phyloP scores from a whole-genome alignment of 106 monocot species.

The Dioscorea zingiberensis region DNA sequence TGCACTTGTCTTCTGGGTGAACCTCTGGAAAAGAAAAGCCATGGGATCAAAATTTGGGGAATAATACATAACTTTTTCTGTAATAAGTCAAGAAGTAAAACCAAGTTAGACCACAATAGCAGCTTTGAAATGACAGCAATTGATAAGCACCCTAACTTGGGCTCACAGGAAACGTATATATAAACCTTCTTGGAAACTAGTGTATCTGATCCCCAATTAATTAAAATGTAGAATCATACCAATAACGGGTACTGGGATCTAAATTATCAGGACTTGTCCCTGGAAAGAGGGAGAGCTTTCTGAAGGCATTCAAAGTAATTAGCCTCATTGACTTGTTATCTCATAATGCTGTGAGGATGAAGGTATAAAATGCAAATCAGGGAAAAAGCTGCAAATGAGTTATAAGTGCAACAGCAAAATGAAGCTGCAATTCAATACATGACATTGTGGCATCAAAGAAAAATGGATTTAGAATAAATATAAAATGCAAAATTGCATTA shows the following conservation, averaged over 20 bases:
- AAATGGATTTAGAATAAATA: no score
- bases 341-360: conserved; percentile 62
- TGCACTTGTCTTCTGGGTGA: conserved; percentile 83
- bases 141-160: no score
- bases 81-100: conserved; percentile 14
- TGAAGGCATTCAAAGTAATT: conserved; percentile 72
- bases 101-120: conserved; percentile 2
- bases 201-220: no score
- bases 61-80: conserved; percentile 89
- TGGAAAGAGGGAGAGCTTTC: conserved; percentile 49
- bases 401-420: not conserved
- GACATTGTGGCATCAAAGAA: no score
- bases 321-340: conserved; percentile 84
- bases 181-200: no score
- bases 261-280: conserved; percentile 41
- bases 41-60: conserved; percentile 89
- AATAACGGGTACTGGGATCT: conserved; percentile 53
- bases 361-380: conserved; percentile 3
- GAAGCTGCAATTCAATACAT: no score
- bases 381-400: not conserved
- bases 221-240: conserved; percentile 28
- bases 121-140: no score
- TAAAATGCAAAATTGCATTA: not conserved
- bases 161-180: no score
- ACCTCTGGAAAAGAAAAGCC: conserved; percentile 79